Conservation (phyloP, 768 basidiomycete genomes). For the Amanita rimosa region DNA sequence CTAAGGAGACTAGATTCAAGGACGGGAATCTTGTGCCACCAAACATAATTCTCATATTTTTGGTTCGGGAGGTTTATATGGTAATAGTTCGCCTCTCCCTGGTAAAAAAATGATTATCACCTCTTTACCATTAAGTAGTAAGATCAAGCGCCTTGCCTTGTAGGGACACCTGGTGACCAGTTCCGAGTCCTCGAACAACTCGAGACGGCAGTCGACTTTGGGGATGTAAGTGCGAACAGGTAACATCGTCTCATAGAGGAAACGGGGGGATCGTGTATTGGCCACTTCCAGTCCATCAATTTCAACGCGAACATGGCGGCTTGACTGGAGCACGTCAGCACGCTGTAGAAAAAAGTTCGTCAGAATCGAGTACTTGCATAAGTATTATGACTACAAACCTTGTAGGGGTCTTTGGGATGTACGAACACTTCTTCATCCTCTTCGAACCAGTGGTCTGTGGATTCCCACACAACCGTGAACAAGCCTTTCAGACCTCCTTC, state of each 20-base stretch:
- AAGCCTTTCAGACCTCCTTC: conserved; percentile 30
- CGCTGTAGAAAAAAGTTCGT: conserved; percentile 20
- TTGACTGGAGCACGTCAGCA: conserved; percentile 48
- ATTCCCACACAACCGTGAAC: conserved; percentile 35
- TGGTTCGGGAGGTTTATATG: conserved; percentile 34
- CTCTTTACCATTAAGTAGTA: neutral
- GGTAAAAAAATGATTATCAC: neutral
- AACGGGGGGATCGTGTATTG: conserved; percentile 38
- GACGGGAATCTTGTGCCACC: conserved; percentile 51
- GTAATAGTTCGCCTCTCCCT: conserved; percentile 16
- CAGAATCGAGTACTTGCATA: neutral
- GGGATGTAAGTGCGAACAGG: conserved; percentile 46
- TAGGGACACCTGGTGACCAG: conserved; percentile 45
- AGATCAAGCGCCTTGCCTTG: conserved; percentile 31
- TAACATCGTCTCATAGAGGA: conserved; percentile 49
- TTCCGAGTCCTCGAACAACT: conserved; percentile 36
- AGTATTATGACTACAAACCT: conserved; percentile 20
- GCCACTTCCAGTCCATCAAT: conserved; percentile 53
- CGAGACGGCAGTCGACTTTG: conserved; percentile 39
- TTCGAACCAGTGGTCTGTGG: conserved; percentile 57
- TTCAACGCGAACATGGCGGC: conserved; percentile 49
- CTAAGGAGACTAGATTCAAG: conserved; percentile 37
- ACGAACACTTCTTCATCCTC: conserved; percentile 52
- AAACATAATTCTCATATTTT: conserved; percentile 37
- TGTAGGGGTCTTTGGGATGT: conserved; percentile 63